A percentile compares a stretch with the other conserved stretches of the same genome.
Evolutionary conservation across 768 basidiomycete genomes (phyloP).

Genomic region (Mycena crocata): DNA sequence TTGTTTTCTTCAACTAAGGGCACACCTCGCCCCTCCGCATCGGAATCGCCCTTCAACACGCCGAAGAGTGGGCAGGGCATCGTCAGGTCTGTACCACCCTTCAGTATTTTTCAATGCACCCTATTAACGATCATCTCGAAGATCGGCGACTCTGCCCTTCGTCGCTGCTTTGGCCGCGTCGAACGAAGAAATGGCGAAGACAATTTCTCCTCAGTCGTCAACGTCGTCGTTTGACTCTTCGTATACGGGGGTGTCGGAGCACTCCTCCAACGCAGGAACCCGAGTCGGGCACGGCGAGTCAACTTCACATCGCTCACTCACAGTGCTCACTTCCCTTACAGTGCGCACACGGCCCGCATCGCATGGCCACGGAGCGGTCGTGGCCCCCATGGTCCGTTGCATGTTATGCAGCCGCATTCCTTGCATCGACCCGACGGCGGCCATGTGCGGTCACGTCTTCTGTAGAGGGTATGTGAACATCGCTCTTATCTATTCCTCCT

Average conservation of each 20-base stretch:
- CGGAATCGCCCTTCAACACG: background rate
- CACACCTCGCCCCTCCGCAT: background rate
- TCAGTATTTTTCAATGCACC: background rate
- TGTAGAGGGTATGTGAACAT: slow-evolving; percentile 61
- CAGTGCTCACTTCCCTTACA: background rate
- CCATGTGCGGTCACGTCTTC: slow-evolving; percentile 74
- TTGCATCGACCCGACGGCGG: slow-evolving; percentile 65
- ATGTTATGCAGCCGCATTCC: slow-evolving; percentile 62
- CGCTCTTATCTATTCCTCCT: slow-evolving; percentile 3
- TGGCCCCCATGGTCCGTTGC: slow-evolving; percentile 41
- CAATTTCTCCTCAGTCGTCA: slow-evolving; percentile 11
- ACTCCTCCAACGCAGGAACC: background rate
- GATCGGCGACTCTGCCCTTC: too few species aligned
- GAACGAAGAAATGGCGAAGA: background rate
- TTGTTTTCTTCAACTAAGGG: background rate
- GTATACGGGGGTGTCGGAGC: background rate
- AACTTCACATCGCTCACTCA: background rate
- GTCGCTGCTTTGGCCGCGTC: too few species aligned
- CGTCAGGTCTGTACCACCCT: background rate
- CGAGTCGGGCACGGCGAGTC: background rate
- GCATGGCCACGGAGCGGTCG: too few species aligned
- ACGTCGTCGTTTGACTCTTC: slow-evolving; percentile 4
- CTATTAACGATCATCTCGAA: too few species aligned
- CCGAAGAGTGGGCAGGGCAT: background rate
- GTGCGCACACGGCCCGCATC: background rate